Conservation (phyloP, 148 eudicot genomes). For the Mesembryanthemum crystallinum region DNA sequence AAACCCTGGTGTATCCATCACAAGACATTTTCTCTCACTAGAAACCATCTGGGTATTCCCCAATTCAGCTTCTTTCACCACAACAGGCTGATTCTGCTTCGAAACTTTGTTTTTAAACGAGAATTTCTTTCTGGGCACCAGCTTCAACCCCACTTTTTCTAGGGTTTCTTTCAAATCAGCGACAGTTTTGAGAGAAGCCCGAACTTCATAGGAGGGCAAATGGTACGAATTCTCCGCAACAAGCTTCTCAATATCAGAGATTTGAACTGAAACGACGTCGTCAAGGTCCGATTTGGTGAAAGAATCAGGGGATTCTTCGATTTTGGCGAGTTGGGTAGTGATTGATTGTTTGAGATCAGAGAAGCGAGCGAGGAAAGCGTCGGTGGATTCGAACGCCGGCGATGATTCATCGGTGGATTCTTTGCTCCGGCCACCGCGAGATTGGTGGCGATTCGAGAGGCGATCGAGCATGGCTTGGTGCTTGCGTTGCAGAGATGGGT, state of each 20-base stretch:
- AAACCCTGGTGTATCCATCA: conserved; percentile 55
- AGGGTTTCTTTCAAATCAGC: conserved; percentile 53
- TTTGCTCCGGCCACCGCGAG: conserved; percentile 34
- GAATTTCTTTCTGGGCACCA: conserved; percentile 69
- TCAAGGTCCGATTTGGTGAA: conserved; percentile 39
- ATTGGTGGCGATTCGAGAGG: conserved; percentile 54
- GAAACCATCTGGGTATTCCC: neutral
- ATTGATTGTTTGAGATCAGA: conserved; percentile 50
- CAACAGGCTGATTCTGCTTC: conserved; percentile 23
- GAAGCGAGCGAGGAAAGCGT: conserved; percentile 58
- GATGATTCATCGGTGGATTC: conserved; percentile 29
- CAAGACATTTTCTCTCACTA: conserved; percentile 11
- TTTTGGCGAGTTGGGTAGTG: conserved; percentile 35
- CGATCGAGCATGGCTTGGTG: conserved; percentile 79
- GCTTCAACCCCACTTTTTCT: conserved; percentile 37
- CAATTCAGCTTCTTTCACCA: neutral
- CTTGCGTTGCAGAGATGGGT: conserved; percentile 34
- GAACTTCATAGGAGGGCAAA: conserved; percentile 72
- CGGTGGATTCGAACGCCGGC: conserved; percentile 50
- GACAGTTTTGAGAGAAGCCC: conserved; percentile 57
- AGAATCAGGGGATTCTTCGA: conserved; percentile 35
- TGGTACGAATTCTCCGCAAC: conserved; percentile 72
- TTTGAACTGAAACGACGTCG: conserved; percentile 33
- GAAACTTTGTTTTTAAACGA: conserved; percentile 55
- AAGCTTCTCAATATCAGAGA: conserved; percentile 59